A percentile compares a stretch with the other conserved stretches of the same genome.
phyloP scores from a whole-genome alignment of 2,329 filamentous ascomycete genomes.

The Trichoderma arundinaceum region DNA sequence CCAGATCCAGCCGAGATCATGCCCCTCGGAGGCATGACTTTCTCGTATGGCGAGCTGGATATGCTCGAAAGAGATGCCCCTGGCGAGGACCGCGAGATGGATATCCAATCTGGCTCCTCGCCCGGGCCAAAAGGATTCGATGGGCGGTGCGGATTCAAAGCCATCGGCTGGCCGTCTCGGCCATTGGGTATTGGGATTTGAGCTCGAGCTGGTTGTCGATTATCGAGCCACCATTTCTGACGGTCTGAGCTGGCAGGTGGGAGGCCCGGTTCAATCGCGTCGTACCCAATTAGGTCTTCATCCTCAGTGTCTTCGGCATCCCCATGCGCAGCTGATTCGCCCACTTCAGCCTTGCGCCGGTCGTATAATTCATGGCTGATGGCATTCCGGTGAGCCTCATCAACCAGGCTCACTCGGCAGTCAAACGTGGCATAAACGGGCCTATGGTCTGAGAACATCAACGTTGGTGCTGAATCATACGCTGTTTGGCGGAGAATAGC shows the following conservation, averaged over 20 bases:
- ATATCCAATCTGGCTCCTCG: constrained; percentile 85
- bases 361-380: constrained; percentile 79
- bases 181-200: constrained; percentile 67
- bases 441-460: constrained; percentile 93
- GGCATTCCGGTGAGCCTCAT: constrained; percentile 73
- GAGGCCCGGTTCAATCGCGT: constrained; percentile 79
- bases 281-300: constrained; percentile 81
- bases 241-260: constrained; percentile 70
- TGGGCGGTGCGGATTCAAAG: constrained; percentile 74
- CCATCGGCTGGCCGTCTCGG: constrained; percentile 57
- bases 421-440: constrained; percentile 91
- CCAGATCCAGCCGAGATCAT: constrained; percentile 52
- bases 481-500: constrained; percentile 79
- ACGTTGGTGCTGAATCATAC: constrained; percentile 75
- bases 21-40: constrained; percentile 58
- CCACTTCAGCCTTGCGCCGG: constrained; percentile 69
- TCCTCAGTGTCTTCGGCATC: constrained; percentile 68
- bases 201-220: constrained; percentile 76
- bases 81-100: constrained; percentile 60
- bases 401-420: constrained; percentile 79
- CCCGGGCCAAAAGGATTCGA: constrained; percentile 81
- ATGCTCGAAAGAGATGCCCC: constrained; percentile 62
- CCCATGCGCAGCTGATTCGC: constrained; percentile 62
- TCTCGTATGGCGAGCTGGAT: constrained; percentile 65
- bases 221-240: constrained; percentile 74